Base-by-base conservation (phyloP, 495 filamentous ascomycete genomes). In the Tuber microsphaerosporum region DNA sequence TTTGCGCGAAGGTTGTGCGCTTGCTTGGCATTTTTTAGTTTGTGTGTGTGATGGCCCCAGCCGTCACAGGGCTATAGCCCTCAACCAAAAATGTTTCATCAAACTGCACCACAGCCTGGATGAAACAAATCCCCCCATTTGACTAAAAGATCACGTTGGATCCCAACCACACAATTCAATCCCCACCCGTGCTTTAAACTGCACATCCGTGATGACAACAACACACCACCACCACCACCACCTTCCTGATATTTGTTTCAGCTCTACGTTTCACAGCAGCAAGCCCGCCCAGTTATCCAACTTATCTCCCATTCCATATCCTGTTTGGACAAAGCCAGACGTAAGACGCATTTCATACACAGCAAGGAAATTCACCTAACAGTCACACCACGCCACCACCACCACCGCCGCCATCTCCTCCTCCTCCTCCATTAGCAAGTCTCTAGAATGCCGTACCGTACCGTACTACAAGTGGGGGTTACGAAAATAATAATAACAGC, bases 261-360 rank as follows among this genome's bases (percentile, higher is more conserved):
- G 51, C 75, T 69, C 48, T 71, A 74, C 41, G 77, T 79, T 74
- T 70, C 77, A 79, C 76, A 71, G 56, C 75, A 76, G 77, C 71
- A 75, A 61, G 48, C 72, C 69, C 65, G 43, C 71, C 71, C 71
- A 43, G 71, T 71, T 44, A 61, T 4, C n/a, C 41, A 10, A 42
- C 41, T 42, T 31, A 26, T 61, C 51, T 31, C 51, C 26, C 73
- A 46, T 69, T 73, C 42, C 70, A 45, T 14, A 39, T 74, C 68
- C 46, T 45, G 44, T 79, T 70, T 20, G 19, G 43, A 68, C 19
- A 31, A 69, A 70, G 43, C 37, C 9, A 43, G 41, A 69, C 31
- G 78, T 74, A 46, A 78, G 69, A 31, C 9, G n/a, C 1, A 51
- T 51, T 51, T 51, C 22, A 20, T 20, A 51, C 48, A 51, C 20